A percentile compares a stretch with the other conserved stretches of the same genome.
These are phyloP conservation scores for Ustilaginoidea virens DNA, from an alignment of 2,329 filamentous ascomycete genomes.

Conservation along the genomic window DNA sequence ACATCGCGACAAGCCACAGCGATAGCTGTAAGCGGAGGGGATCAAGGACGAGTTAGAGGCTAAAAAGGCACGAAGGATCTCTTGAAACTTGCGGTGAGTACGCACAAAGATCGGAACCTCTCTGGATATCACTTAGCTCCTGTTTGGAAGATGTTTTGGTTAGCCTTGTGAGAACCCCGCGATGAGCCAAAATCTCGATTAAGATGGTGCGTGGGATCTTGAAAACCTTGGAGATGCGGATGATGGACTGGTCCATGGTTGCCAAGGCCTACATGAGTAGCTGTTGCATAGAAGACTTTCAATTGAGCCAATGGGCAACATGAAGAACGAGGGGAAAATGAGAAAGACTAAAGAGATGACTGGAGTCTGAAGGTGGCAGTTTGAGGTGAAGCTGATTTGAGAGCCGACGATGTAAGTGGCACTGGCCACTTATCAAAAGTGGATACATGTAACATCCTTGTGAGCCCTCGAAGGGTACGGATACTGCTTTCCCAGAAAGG, in stretches of 20 bases:
- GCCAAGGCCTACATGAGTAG: conserved; percentile 5
- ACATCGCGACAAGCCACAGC: conserved; percentile 76
- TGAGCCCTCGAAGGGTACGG: no score
- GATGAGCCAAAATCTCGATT: conserved; percentile 6
- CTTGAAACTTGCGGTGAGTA: conserved; percentile 7
- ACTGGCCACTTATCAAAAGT: no score
- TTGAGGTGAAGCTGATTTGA: no score
- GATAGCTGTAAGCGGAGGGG: conserved; percentile 45
- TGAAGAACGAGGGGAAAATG: no score
- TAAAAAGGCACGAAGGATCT: neutral
- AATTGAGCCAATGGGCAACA: neutral
- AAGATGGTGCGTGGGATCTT: conserved; percentile 6
- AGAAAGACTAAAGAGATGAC: no score
- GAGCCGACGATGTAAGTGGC: no score
- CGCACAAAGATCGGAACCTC: conserved; percentile 69
- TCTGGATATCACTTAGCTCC: conserved; percentile 79
- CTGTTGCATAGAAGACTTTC: neutral
- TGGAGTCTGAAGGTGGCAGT: no score
- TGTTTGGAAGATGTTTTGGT: conserved; percentile 18
- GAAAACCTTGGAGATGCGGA: conserved; percentile 71
- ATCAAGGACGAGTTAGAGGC: neutral
- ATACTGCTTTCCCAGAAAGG: no score
- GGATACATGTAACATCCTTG: no score
- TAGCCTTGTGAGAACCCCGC: conserved; percentile 4
- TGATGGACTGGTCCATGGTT: conserved; percentile 62